Conservation (phyloP, 345 rosid species). For the Aquilaria sinensis region DNA sequence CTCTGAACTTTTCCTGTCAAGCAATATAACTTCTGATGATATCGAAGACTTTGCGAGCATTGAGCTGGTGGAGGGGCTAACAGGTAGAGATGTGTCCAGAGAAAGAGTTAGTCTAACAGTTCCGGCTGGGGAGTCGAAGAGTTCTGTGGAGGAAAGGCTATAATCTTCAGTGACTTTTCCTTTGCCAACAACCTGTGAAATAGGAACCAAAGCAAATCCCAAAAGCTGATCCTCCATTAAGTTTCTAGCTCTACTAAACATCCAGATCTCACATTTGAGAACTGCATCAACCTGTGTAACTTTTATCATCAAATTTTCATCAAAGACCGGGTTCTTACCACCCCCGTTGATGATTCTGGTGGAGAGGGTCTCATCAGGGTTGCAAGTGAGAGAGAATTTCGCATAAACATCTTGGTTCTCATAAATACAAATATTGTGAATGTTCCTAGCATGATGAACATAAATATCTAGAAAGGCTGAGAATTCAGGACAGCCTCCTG, state of each 20-base stretch:
- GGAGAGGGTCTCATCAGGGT: constrained; percentile 79
- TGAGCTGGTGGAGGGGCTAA: constrained; percentile 16
- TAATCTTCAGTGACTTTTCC: constrained; percentile 66
- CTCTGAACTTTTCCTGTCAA: constrained; percentile 50
- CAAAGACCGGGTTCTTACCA: constrained; percentile 88
- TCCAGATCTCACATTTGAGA: constrained; percentile 96
- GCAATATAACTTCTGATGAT: constrained; percentile 78
- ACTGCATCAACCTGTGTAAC: constrained; percentile 62
- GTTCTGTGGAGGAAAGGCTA: constrained; percentile 87
- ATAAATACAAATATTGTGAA: constrained; percentile 96
- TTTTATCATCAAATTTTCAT: constrained; percentile 49
- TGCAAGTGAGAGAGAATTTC: constrained; percentile 85
- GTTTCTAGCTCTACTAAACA: constrained; percentile 80
- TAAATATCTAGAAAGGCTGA: constrained; percentile 63
- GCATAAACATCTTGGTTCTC: constrained; percentile 95
- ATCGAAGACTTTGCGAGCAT: constrained; percentile 43
- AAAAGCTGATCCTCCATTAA: constrained; percentile 95
- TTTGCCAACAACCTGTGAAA: constrained; percentile 61
- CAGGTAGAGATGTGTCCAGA: constrained; percentile 30
- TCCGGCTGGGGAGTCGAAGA: constrained; percentile 94
- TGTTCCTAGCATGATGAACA: constrained; percentile 89
- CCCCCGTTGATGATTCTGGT: constrained; percentile 74
- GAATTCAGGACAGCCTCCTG: constrained; percentile 30
- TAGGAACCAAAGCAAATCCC: constrained; percentile 73
- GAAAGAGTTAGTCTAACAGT: constrained; percentile 65